Percentiles rank a stretch among this genome's conserved stretches.
These are phyloP conservation scores for Strigomonas culicis DNA, from an alignment of 208 protist genomes.

Conservation along the genomic window DNA sequence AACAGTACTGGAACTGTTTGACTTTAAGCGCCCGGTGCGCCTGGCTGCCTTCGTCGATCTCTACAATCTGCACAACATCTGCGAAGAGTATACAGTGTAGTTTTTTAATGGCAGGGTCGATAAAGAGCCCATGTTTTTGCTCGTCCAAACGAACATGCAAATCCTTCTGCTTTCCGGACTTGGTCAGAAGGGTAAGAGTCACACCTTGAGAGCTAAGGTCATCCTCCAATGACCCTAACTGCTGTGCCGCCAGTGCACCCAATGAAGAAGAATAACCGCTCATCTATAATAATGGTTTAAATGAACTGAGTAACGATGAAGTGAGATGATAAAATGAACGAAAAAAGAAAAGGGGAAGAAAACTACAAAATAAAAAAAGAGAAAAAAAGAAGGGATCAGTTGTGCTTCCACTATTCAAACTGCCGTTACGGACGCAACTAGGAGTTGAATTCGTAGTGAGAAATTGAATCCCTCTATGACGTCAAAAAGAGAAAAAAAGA, in stretches of 20 bases:
- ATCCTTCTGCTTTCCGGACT: constrained; percentile 8
- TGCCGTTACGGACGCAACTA: too few relatives aligned
- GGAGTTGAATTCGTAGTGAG: too few relatives aligned
- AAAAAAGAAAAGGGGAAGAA: neutral
- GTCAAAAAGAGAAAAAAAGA: constrained; percentile 8
- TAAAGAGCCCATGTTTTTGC: constrained; percentile 4
- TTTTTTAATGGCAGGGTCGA: constrained; percentile 16
- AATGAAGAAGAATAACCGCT: neutral
- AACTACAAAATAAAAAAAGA: neutral
- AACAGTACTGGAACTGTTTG: constrained; percentile 32
- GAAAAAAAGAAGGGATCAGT: neutral
- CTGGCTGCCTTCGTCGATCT: constrained; percentile 17
- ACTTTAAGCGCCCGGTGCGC: constrained; percentile 26
- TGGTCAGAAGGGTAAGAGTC: constrained; percentile 10
- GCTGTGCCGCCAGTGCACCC: neutral
- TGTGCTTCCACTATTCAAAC: neutral
- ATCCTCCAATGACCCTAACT: constrained; percentile 10
- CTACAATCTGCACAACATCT: constrained; percentile 30
- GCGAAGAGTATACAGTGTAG: constrained; percentile 28
- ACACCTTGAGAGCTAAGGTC: constrained; percentile 10
- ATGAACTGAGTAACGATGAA: neutral
- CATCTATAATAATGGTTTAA: neutral
- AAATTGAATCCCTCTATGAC: neutral
- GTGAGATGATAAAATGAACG: neutral
- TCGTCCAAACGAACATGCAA: constrained; percentile 3